phyloP scores from a whole-genome alignment of 176 grass and related monocot species.

The Aegilops speltoides region DNA sequence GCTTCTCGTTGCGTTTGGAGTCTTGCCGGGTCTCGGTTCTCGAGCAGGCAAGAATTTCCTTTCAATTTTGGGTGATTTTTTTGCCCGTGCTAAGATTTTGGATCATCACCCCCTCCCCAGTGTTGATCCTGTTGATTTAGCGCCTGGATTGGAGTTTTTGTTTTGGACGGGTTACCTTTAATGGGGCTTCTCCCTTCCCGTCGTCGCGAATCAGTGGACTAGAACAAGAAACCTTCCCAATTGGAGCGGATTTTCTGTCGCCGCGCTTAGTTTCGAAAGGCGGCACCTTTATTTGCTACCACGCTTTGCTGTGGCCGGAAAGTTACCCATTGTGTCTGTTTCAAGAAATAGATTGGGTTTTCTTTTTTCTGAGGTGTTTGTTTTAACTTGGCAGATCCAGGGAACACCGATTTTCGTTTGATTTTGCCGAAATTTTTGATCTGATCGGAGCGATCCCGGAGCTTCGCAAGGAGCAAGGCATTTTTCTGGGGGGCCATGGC shows the following conservation, averaged over 20 bases:
- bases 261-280: conserved; percentile 8
- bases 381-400: conserved; percentile 36
- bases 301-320: not conserved
- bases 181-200: not conserved
- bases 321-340: not conserved
- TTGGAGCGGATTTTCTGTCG: not conserved
- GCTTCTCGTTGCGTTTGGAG: not conserved
- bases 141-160: not conserved
- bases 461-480: not conserved
- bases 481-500: conserved; percentile 21
- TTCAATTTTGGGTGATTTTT: not conserved
- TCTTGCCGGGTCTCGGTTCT: not conserved
- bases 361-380: not conserved
- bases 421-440: conserved; percentile 39
- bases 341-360: not conserved
- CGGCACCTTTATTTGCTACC: conserved; percentile 12
- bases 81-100: not conserved
- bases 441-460: not conserved
- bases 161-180: not conserved
- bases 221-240: conserved; percentile 18
- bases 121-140: not conserved
- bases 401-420: conserved; percentile 22
- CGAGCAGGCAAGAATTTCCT: conserved; percentile 15
- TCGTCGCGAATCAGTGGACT: not conserved
- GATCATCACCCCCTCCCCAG: not conserved